phyloP scores from a whole-genome alignment of 257 asterid species.

The Schizonepeta tenuifolia region DNA sequence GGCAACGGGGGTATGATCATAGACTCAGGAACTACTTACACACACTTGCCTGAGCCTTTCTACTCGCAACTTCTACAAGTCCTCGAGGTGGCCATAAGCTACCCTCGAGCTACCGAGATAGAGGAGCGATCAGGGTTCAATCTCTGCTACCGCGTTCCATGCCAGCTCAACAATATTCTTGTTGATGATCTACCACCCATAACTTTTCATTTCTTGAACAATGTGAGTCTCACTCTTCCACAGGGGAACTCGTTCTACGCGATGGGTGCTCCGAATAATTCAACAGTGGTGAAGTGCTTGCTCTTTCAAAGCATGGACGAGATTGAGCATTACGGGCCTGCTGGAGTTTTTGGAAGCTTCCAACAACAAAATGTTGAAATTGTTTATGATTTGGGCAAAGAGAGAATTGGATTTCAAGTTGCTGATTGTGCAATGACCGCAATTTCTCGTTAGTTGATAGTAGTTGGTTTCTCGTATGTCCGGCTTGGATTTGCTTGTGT shows the following conservation, averaged over 20 bases:
- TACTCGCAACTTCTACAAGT: conserved; percentile 51
- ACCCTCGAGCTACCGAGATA: conserved; percentile 52
- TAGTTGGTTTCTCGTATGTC: neutral
- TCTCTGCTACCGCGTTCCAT: conserved; percentile 60
- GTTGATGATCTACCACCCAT: conserved; percentile 53
- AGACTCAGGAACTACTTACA: conserved; percentile 80
- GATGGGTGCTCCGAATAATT: conserved; percentile 61
- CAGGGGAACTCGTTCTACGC: conserved; percentile 62
- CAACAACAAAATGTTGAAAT: conserved; percentile 79
- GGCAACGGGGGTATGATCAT: conserved; percentile 79
- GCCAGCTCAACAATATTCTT: conserved; percentile 37
- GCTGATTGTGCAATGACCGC: conserved; percentile 65
- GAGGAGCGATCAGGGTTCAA: conserved; percentile 65
- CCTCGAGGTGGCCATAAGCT: conserved; percentile 43
- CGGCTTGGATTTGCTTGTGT: conserved; percentile 22
- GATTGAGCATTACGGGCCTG: conserved; percentile 49
- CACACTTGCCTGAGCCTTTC: conserved; percentile 64
- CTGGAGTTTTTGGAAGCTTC: conserved; percentile 76
- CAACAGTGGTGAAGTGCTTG: conserved; percentile 62
- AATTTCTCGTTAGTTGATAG: conserved; percentile 32
- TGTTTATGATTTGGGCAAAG: conserved; percentile 77
- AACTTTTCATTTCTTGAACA: conserved; percentile 65
- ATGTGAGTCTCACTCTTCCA: conserved; percentile 56
- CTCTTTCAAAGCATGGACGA: conserved; percentile 66
- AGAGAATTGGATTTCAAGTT: conserved; percentile 61